phyloP scores from a whole-genome alignment of 495 filamentous ascomycete species.

The Delitschia confertaspora region DNA sequence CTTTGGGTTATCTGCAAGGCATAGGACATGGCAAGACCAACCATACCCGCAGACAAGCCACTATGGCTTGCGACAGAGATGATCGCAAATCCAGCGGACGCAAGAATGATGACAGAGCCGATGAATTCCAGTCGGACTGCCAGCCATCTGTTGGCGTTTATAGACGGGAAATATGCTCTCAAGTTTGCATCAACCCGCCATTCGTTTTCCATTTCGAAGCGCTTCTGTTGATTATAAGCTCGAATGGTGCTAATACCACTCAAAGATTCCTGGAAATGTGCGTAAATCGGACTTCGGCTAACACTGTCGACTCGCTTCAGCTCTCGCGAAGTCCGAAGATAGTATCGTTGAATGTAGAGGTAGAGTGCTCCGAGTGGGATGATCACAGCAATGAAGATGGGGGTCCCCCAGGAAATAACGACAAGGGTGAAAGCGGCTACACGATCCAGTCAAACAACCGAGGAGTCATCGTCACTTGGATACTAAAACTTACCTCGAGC shows the following conservation, averaged over 20 bases:
- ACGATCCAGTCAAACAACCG: slow-evolving; percentile 7
- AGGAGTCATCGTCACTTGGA: not conserved
- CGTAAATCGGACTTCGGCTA: slow-evolving; percentile 90
- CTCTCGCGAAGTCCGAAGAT: slow-evolving; percentile 90
- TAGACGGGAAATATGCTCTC: slow-evolving; percentile 90
- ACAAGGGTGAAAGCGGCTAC: slow-evolving; percentile 61
- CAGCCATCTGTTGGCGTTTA: slow-evolving; percentile 93
- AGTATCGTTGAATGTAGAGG: slow-evolving; percentile 92
- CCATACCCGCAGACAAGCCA: slow-evolving; percentile 62
- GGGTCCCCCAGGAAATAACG: slow-evolving; percentile 74
- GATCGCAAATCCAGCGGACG: slow-evolving; percentile 74
- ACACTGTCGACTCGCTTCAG: slow-evolving; percentile 94
- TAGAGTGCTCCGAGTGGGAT: slow-evolving; percentile 76
- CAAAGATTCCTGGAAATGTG: slow-evolving; percentile 96
- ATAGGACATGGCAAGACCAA: slow-evolving; percentile 94
- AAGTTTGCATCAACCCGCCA: slow-evolving; percentile 96
- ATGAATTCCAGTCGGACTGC: slow-evolving; percentile 94
- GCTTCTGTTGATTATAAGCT: slow-evolving; percentile 78
- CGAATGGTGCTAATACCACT: slow-evolving; percentile 95
- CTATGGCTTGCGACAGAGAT: slow-evolving; percentile 67
- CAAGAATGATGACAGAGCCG: slow-evolving; percentile 87
- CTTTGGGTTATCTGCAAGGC: slow-evolving; percentile 94
- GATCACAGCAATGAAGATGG: slow-evolving; percentile 69
- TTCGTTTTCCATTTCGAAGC: slow-evolving; percentile 91
- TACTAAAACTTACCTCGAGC: slow-evolving; percentile 54